phyloP scores from a whole-genome alignment of 495 filamentous ascomycete genomes.

The Penicilliopsis zonata region DNA sequence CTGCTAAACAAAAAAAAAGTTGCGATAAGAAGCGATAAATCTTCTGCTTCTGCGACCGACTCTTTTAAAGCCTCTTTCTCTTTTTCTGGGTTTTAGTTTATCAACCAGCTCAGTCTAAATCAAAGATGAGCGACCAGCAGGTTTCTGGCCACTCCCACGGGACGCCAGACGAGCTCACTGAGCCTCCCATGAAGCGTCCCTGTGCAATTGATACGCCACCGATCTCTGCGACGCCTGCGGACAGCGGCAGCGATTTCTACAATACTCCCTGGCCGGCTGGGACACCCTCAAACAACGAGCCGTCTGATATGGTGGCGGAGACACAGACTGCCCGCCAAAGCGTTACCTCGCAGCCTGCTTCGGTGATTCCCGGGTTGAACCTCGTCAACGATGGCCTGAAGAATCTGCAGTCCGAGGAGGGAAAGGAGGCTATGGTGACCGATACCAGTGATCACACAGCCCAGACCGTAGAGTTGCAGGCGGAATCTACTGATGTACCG shows the following conservation, averaged over 20 bases:
- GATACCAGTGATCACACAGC: too few relatives aligned
- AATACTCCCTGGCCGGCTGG: slow-evolving; percentile 22
- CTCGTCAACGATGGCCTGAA: slow-evolving; percentile 18
- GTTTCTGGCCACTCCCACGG: slow-evolving; percentile 23
- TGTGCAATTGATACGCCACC: slow-evolving; percentile 23
- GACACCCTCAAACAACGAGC: slow-evolving; percentile 10
- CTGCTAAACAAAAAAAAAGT: slow-evolving; percentile 23
- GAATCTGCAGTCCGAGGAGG: slow-evolving; percentile 7
- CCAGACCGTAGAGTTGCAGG: too few relatives aligned
- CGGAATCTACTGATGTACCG: too few relatives aligned
- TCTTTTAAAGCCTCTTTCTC: slow-evolving; percentile 17
- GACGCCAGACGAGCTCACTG: slow-evolving; percentile 4
- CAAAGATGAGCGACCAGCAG: slow-evolving; percentile 33
- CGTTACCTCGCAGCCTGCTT: slow-evolving; percentile 6
- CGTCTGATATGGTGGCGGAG: slow-evolving; percentile 1
- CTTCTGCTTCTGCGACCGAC: slow-evolving; percentile 3
- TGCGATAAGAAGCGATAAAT: background rate
- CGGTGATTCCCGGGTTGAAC: slow-evolving; percentile 29
- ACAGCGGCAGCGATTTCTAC: slow-evolving; percentile 32
- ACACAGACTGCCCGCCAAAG: slow-evolving; percentile 3
- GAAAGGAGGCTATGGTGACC: slow-evolving; percentile 2
- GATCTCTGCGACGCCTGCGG: slow-evolving; percentile 18
- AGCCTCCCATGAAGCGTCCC: slow-evolving; percentile 13
- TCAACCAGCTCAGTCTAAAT: slow-evolving; percentile 3
- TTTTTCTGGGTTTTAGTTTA: slow-evolving; percentile 2